Evolutionary conservation across 208 protist species (phyloP).

Genomic region (Porcisia deanei): DNA sequence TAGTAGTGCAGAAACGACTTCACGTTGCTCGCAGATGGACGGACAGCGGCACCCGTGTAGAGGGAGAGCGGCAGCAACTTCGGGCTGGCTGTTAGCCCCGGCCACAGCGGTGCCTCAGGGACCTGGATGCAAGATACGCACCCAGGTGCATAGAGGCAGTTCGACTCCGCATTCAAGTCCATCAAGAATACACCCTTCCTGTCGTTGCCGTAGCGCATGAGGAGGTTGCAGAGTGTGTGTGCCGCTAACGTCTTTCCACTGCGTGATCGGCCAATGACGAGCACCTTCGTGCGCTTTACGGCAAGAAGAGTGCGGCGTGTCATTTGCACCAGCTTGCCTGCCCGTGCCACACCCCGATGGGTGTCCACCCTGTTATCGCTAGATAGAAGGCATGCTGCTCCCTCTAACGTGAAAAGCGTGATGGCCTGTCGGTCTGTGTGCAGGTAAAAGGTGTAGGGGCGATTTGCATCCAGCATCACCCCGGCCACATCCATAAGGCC

Average conservation of each 20-base stretch:
- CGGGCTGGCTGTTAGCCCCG: slow-evolving; percentile 42
- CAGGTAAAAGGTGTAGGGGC: slow-evolving; percentile 53
- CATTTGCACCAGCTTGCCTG: slow-evolving; percentile 60
- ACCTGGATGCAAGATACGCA: slow-evolving; percentile 55
- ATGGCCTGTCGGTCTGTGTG: slow-evolving; percentile 37
- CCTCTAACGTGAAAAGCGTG: slow-evolving; percentile 74
- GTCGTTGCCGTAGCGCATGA: slow-evolving; percentile 35
- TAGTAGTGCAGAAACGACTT: slow-evolving; percentile 52
- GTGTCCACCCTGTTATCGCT: slow-evolving; percentile 49
- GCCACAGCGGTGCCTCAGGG: slow-evolving; percentile 44
- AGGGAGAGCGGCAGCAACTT: slow-evolving; percentile 57
- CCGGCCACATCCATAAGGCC: slow-evolving; percentile 80
- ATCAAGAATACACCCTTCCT: slow-evolving; percentile 41
- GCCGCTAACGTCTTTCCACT: slow-evolving; percentile 70
- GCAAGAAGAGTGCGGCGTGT: slow-evolving; percentile 49
- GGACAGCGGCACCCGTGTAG: slow-evolving; percentile 48
- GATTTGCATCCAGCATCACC: slow-evolving; percentile 57
- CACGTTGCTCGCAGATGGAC: slow-evolving; percentile 40
- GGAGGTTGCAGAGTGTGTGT: slow-evolving; percentile 76
- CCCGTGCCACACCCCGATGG: slow-evolving; percentile 30
- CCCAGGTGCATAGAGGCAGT: slow-evolving; percentile 67
- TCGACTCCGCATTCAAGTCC: slow-evolving; percentile 79
- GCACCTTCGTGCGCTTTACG: slow-evolving; percentile 38
- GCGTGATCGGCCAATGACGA: slow-evolving; percentile 61
- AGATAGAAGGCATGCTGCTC: slow-evolving; percentile 45